Conservation (phyloP, 192 early-diverging fungal genomes). For the Backusella westeae region DNA sequence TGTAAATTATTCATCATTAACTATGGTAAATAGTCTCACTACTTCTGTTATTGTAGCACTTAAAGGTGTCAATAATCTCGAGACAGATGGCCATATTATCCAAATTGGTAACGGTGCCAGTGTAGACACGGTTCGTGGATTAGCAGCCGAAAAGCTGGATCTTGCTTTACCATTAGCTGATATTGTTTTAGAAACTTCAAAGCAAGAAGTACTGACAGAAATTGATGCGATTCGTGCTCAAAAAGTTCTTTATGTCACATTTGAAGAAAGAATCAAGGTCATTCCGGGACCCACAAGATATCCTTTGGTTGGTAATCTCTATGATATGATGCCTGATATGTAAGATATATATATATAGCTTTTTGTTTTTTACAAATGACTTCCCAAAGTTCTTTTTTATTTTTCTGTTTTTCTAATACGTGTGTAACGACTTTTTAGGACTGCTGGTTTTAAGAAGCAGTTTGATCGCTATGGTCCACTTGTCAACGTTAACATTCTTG, state of each 20-base stretch:
- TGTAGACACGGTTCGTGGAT: constrained; percentile 15
- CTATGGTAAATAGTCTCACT: neutral
- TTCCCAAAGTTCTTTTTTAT: neutral
- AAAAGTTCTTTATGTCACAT: constrained; percentile 16
- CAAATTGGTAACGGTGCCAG: constrained; percentile 17
- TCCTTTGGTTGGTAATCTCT: constrained; percentile 18
- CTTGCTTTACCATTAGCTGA: neutral
- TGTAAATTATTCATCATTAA: neutral
- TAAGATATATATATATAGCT: constrained; percentile 1
- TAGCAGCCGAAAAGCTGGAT: constrained; percentile 20
- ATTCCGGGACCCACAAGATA: constrained; percentile 5
- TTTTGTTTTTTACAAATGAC: neutral
- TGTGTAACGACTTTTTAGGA: constrained; percentile 10
- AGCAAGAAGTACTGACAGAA: constrained; percentile 1
- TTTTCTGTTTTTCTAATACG: neutral
- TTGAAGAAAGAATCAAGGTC: constrained; percentile 16
- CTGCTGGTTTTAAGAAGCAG: constrained; percentile 13
- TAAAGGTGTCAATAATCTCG: constrained; percentile 18
- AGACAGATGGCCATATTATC: constrained; percentile 20
- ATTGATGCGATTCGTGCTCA: constrained; percentile 16
- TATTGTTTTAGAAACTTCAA: constrained; percentile 12
- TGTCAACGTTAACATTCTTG: constrained; percentile 22
- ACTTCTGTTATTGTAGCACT: constrained; percentile 23
- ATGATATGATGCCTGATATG: constrained; percentile 22
- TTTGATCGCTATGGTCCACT: constrained; percentile 40